Evolutionary conservation across 148 eudicot species (phyloP).

Genomic region (Rhododendron ferrugineum): DNA sequence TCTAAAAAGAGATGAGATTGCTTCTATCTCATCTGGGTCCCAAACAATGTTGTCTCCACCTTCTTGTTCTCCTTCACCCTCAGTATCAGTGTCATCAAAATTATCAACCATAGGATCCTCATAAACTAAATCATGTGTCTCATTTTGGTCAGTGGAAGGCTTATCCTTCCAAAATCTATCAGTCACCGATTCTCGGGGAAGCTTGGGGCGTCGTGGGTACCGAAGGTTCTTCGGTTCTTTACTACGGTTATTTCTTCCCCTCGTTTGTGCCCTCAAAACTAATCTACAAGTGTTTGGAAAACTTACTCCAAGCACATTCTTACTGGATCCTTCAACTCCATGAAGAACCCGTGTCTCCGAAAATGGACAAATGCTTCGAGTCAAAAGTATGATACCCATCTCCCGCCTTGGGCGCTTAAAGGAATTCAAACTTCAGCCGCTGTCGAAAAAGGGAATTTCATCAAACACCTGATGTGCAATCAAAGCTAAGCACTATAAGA

Average conservation of each 20-base stretch:
- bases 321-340: neutral
- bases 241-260: conserved; percentile 16
- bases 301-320: neutral
- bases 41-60: conserved; percentile 29
- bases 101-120: conserved; percentile 4
- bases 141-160: conserved; percentile 14
- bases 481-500: neutral
- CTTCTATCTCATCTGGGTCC: conserved; percentile 77
- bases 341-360: neutral
- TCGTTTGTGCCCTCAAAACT: conserved; percentile 10
- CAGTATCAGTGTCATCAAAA: neutral
- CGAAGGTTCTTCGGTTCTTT: conserved; percentile 44
- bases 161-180: conserved; percentile 26
- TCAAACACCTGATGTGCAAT: conserved; percentile 10
- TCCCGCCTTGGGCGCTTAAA: neutral
- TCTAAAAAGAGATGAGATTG: conserved; percentile 80
- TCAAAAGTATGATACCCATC: conserved; percentile 6
- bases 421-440: neutral
- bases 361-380: neutral
- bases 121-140: conserved; percentile 12
- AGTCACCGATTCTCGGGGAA: conserved; percentile 41
- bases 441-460: neutral
- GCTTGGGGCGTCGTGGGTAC: conserved; percentile 51
- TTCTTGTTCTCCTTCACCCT: neutral
- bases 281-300: neutral